Percentiles rank a stretch among this genome's conserved stretches.
Evolutionary conservation across 768 basidiomycete species (phyloP).

Genomic region (Podaxis carcinomalis): DNA sequence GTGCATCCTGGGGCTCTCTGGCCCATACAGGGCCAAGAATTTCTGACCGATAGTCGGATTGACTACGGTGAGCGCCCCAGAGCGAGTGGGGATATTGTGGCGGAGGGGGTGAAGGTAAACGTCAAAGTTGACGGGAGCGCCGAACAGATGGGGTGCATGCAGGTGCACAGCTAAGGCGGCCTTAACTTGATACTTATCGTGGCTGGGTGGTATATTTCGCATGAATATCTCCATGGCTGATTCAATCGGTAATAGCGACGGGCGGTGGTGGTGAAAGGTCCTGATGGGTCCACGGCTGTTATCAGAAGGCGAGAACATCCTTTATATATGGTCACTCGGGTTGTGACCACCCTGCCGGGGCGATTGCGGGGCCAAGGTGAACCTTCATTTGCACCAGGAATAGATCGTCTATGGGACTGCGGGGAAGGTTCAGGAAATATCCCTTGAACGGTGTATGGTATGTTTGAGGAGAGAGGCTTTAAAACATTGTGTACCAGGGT

Average conservation of each 20-base stretch:
- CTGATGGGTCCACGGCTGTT: not conserved
- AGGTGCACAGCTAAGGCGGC: conserved; percentile 36
- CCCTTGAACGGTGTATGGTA: not conserved
- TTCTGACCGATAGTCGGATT: conserved; percentile 29
- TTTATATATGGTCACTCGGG: not conserved
- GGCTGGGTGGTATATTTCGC: conserved; percentile 27
- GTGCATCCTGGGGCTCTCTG: not conserved
- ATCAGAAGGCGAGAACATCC: not conserved
- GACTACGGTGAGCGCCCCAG: conserved; percentile 46
- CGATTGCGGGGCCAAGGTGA: not conserved
- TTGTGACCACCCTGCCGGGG: not conserved
- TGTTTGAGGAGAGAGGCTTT: not conserved
- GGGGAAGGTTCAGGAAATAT: not conserved
- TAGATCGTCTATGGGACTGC: not conserved
- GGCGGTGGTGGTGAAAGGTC: not conserved
- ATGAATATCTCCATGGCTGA: conserved; percentile 35
- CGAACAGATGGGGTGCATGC: conserved; percentile 36
- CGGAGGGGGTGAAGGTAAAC: conserved; percentile 36
- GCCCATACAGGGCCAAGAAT: conserved; percentile 35
- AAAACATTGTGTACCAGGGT: too few species aligned
- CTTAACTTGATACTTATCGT: conserved; percentile 25
- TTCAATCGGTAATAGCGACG: not conserved
- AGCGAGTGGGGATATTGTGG: conserved; percentile 30
- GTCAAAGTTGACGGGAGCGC: conserved; percentile 44
- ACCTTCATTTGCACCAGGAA: not conserved